phyloP scores from a whole-genome alignment of 2,329 filamentous ascomycete genomes.

The Calonectria multiphialidica region DNA sequence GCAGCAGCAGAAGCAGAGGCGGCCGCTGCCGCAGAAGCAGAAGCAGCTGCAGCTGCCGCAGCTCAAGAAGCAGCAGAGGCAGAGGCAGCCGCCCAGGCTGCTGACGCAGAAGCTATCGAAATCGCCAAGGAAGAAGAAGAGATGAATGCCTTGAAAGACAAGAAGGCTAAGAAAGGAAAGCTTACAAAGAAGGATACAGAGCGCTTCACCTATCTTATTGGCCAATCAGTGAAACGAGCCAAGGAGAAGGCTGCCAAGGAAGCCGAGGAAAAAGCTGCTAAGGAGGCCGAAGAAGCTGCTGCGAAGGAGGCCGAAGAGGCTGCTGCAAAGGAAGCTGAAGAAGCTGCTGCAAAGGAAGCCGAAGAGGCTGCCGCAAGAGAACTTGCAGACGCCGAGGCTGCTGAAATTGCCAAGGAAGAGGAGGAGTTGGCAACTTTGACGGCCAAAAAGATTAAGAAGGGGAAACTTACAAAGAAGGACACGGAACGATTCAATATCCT shows the following conservation, averaged over 20 bases:
- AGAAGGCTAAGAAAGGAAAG: constrained; percentile 51
- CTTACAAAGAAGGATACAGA: constrained; percentile 36
- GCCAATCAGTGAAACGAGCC: constrained; percentile 37
- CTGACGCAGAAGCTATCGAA: constrained; percentile 29
- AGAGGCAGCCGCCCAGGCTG: constrained; percentile 33
- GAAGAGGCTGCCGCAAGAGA: constrained; percentile 21
- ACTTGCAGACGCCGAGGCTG: constrained; percentile 39
- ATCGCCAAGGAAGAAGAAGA: constrained; percentile 42
- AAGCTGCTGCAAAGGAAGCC: constrained; percentile 41
- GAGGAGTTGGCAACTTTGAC: constrained; percentile 55
- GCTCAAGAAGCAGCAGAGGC: constrained; percentile 24
- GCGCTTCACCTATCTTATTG: constrained; percentile 35
- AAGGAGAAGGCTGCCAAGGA: constrained; percentile 36
- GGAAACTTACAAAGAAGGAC: constrained; percentile 19
- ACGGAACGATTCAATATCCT: constrained; percentile 21
- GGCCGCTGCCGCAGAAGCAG: constrained; percentile 34
- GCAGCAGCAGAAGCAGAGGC: constrained; percentile 25
- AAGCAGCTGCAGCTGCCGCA: not conserved
- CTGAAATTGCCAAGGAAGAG: constrained; percentile 46
- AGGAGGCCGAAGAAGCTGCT: constrained; percentile 25
- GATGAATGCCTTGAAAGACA: constrained; percentile 34
- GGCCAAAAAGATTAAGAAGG: constrained; percentile 50
- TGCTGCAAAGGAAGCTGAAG: constrained; percentile 36
- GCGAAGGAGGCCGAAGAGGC: constrained; percentile 19
- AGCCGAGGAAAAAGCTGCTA: constrained; percentile 33